A percentile compares a stretch with the other conserved stretches of the same genome.
Evolutionary conservation across 768 basidiomycete species (phyloP).

Genomic region (Aureoboletus auriporus): DNA sequence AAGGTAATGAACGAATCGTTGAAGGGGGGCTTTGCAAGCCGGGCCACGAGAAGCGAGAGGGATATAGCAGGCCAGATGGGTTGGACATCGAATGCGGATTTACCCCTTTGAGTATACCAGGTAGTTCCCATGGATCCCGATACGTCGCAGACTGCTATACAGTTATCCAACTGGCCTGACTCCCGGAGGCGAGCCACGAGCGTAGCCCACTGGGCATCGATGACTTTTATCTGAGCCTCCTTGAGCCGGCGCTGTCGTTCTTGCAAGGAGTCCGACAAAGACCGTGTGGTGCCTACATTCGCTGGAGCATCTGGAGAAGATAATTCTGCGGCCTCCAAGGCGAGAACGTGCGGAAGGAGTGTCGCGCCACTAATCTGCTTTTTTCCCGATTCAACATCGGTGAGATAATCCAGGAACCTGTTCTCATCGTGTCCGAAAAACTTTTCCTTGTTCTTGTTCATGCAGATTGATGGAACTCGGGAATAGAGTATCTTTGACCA

Average conservation of each 20-base stretch:
- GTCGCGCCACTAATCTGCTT: constrained; percentile 61
- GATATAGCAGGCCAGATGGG: constrained; percentile 64
- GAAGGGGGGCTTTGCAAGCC: constrained; percentile 62
- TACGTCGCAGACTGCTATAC: constrained; percentile 69
- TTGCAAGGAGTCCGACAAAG: constrained; percentile 10
- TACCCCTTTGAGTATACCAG: background rate
- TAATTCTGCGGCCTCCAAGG: constrained; percentile 33
- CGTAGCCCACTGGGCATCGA: constrained; percentile 66
- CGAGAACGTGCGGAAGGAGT: constrained; percentile 60
- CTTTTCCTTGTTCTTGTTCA: constrained; percentile 50
- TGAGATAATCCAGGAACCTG: constrained; percentile 57
- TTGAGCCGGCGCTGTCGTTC: constrained; percentile 29
- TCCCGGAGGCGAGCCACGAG: constrained; percentile 52
- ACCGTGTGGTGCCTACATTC: background rate
- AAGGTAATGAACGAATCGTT: constrained; percentile 67
- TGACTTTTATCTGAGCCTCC: constrained; percentile 38
- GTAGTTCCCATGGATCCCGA: constrained; percentile 65
- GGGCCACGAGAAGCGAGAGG: constrained; percentile 62
- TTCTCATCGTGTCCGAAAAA: constrained; percentile 58
- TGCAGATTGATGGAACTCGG: constrained; percentile 59
- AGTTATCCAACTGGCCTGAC: constrained; percentile 53
- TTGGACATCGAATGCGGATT: constrained; percentile 10
- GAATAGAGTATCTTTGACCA: constrained; percentile 57
- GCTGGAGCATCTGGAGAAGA: background rate
- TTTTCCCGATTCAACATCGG: constrained; percentile 52